phyloP scores from a whole-genome alignment of 78 protist species.

The Dictyostelium capitatum region DNA sequence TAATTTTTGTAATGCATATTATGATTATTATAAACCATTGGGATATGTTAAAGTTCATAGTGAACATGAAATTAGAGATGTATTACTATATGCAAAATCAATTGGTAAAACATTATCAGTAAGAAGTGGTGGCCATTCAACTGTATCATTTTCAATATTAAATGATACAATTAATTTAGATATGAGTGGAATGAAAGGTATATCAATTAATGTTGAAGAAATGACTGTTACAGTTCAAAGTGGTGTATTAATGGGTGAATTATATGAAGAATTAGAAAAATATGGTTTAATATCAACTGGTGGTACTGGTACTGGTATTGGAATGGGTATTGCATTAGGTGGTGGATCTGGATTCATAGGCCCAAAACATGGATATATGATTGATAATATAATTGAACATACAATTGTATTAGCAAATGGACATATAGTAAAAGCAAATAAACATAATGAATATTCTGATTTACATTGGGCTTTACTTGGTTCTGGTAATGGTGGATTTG shows the following conservation, averaged over 20 bases:
- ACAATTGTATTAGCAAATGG: background rate
- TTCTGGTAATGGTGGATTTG: slow-evolving; percentile 21
- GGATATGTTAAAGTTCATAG: background rate
- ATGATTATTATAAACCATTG: no score
- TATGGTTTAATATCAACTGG: slow-evolving; percentile 5
- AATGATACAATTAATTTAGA: slow-evolving; percentile 14
- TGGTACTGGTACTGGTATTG: slow-evolving; percentile 33
- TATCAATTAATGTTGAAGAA: background rate
- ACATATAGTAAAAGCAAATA: background rate
- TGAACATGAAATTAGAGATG: background rate
- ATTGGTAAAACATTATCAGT: background rate
- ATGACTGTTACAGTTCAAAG: background rate
- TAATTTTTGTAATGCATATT: no score
- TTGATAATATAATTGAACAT: background rate
- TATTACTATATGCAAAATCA: background rate
- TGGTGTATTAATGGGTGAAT: slow-evolving; percentile 3
- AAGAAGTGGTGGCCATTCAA: slow-evolving; percentile 37
- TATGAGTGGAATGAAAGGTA: slow-evolving; percentile 10
- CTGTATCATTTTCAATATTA: background rate
- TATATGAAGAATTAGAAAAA: background rate
- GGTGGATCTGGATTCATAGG: slow-evolving; percentile 42
- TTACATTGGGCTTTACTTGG: slow-evolving; percentile 36
- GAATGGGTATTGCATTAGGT: slow-evolving; percentile 33
- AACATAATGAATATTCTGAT: background rate
- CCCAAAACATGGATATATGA: background rate